These are phyloP conservation scores for Epichloe hybrida DNA, from an alignment of 2,329 filamentous ascomycete genomes.

Conservation along the genomic window DNA sequence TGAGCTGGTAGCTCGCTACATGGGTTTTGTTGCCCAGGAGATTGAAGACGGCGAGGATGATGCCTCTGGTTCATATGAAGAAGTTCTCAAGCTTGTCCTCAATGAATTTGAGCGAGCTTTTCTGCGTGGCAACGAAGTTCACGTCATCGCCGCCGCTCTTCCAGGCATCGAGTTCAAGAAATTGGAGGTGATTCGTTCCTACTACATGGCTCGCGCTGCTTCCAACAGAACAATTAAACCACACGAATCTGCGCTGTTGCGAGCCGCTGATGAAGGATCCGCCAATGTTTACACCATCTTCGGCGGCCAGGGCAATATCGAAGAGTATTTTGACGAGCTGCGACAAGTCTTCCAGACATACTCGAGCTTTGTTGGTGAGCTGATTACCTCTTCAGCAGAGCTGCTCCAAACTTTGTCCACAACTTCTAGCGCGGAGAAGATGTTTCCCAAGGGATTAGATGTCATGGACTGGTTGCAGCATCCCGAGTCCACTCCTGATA, in stretches of 20 bases:
- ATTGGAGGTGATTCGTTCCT: slow-evolving; percentile 74
- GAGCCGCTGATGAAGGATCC: slow-evolving; percentile 71
- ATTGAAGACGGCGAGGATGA: slow-evolving; percentile 90
- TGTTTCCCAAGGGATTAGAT: slow-evolving; percentile 94
- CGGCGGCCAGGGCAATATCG: slow-evolving; percentile 95
- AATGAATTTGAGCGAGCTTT: slow-evolving; percentile 96
- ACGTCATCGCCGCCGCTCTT: slow-evolving; percentile 71
- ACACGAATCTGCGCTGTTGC: slow-evolving; percentile 84
- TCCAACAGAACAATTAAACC: slow-evolving; percentile 76
- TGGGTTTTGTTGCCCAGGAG: slow-evolving; percentile 78
- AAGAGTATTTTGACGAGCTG: slow-evolving; percentile 98
- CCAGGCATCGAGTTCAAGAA: slow-evolving; percentile 92
- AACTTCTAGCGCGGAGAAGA: slow-evolving; percentile 79
- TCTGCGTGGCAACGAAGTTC: slow-evolving; percentile 89
- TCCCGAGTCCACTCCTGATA: slow-evolving; percentile 78
- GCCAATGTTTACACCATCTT: slow-evolving; percentile 89
- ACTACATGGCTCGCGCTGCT: slow-evolving; percentile 79
- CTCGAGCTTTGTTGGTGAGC: slow-evolving; percentile 75
- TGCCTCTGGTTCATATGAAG: slow-evolving; percentile 73
- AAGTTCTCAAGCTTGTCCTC: slow-evolving; percentile 81
- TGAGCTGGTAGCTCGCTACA: slow-evolving; percentile 85
- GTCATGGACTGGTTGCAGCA: slow-evolving; percentile 87
- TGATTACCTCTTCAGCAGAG: slow-evolving; percentile 69
- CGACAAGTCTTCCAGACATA: slow-evolving; percentile 86
- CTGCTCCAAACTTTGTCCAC: slow-evolving; percentile 75